These are phyloP conservation scores for Pseudogymnoascus pannorum DNA, from an alignment of 2,329 filamentous ascomycete species.

Conservation along the genomic window DNA sequence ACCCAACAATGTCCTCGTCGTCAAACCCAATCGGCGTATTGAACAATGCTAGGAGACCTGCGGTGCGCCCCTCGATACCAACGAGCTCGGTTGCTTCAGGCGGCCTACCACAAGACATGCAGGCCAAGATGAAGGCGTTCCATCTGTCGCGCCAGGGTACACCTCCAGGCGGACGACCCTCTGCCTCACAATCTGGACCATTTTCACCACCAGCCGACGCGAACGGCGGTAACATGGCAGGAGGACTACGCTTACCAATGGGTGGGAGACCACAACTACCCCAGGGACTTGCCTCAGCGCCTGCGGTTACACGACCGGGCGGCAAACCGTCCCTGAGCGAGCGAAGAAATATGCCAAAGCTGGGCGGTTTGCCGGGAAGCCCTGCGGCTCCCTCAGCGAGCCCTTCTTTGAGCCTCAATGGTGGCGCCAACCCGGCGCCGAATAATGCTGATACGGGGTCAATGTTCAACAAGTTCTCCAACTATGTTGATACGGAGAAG, in stretches of 20 bases:
- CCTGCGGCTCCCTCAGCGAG: constrained; percentile 16
- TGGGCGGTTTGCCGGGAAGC: constrained; percentile 30
- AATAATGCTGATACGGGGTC: constrained; percentile 29
- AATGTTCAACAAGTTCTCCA: constrained; percentile 60
- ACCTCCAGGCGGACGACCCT: constrained; percentile 32
- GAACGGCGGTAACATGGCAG: constrained; percentile 37
- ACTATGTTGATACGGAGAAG: constrained; percentile 86
- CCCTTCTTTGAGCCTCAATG: constrained; percentile 11
- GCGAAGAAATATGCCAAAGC: constrained; percentile 58
- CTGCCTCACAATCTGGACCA: constrained; percentile 16
- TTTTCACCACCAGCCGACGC: background rate
- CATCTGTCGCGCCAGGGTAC: constrained; percentile 57
- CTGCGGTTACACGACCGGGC: constrained; percentile 36
- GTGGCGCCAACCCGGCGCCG: constrained; percentile 15
- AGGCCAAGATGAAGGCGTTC: constrained; percentile 64
- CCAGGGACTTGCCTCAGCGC: constrained; percentile 43
- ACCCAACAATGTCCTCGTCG: constrained; percentile 61
- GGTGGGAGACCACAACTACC: constrained; percentile 38
- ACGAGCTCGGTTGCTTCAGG: constrained; percentile 35
- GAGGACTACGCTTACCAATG: constrained; percentile 35
- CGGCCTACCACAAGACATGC: constrained; percentile 54
- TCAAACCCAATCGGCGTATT: constrained; percentile 78
- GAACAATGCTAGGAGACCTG: constrained; percentile 53
- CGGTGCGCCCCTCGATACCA: constrained; percentile 29
- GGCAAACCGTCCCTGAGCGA: constrained; percentile 55